Evolutionary conservation across 1,139 yeast genomes (phyloP), one percentile per base, ranked within the genome.

Genomic region (Yamadazyma dendronema): DNA sequence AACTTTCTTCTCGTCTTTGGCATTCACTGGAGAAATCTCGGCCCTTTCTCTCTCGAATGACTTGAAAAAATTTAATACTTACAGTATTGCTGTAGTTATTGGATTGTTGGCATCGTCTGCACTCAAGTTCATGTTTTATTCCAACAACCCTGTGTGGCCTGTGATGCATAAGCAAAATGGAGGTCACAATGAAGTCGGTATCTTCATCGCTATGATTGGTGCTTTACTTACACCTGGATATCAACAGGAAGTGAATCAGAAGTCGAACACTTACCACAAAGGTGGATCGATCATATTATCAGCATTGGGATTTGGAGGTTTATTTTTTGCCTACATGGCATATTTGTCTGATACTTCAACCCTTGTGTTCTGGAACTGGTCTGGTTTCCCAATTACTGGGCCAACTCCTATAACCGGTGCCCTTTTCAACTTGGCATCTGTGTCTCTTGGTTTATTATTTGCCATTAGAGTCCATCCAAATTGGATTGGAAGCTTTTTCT

Each of bases 141-240:
- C 97, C 4, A 90, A 90, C 56, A 92, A 92, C 57, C 98, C 98
- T 28, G 69, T 89, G 35, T 92, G 98, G 98, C 95, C 98, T 28
- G 84, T 89, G 32, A 83, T 92, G 92, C 84, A 89, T 56, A 74
- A 72, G 22, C 78, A 70, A 17, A 90, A 86, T 51, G 97, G 97
- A 19, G 98, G 98, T 8, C 79, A 79, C 68, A 90, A 90, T 58
- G 72, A 70, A 37, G 62, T 79, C 22, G 97, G 95, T 32, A 61
- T 92, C 4, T 62, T 72, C 9, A 43, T 88, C 31, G 95, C 92
- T 19, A 54, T 82, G n/a, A 48, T 75, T 5, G 74, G 80, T 28
- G 89, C 92, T 1, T 52, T 79, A 16, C 66, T 72, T 47, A 79
- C 84, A 10, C 71, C 62, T 15, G 71, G 67, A 42, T 44, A 29